Conservation (phyloP, 1,284 basidiomycete genomes). For the Malassezia dermatis region DNA sequence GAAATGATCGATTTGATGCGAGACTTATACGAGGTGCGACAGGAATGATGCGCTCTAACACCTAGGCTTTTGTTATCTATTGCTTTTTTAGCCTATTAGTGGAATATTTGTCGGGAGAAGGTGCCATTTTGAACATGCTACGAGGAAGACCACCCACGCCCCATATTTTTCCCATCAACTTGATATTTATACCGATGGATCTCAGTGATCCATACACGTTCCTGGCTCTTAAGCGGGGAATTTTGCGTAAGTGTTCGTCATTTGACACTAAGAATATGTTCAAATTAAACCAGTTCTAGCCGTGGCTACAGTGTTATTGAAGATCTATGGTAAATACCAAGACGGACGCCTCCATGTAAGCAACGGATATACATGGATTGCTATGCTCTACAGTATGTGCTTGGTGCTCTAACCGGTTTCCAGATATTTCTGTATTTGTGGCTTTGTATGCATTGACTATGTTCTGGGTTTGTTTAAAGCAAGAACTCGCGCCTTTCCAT, state of each 20-base stretch:
- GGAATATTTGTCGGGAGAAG: conserved; percentile 78
- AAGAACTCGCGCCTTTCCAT: conserved; percentile 39
- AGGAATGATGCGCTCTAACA: not conserved
- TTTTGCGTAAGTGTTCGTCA: conserved; percentile 65
- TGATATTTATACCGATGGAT: conserved; percentile 37
- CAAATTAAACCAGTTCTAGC: conserved; percentile 89
- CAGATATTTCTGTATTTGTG: conserved; percentile 51
- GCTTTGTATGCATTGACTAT: conserved; percentile 47
- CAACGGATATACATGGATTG: conserved; percentile 61
- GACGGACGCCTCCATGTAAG: conserved; percentile 71
- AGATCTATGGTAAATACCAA: conserved; percentile 73
- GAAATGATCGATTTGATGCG: conserved; percentile 91
- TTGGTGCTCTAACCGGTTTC: not conserved
- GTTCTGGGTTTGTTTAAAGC: conserved; percentile 40
- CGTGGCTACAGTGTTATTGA: conserved; percentile 70
- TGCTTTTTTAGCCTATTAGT: conserved; percentile 52
- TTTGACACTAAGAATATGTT: conserved; percentile 60
- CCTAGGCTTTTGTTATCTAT: conserved; percentile 88
- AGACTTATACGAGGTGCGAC: conserved; percentile 73
- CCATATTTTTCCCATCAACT: conserved; percentile 69
- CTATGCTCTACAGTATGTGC: conserved; percentile 57
- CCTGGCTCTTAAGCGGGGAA: conserved; percentile 83
- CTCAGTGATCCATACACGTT: conserved; percentile 63
- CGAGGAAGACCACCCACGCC: conserved; percentile 78
- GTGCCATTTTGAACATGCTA: conserved; percentile 76